Base-by-base conservation (phyloP, 805 yeast genomes). In the Wickerhamiella qilinensis region DNA sequence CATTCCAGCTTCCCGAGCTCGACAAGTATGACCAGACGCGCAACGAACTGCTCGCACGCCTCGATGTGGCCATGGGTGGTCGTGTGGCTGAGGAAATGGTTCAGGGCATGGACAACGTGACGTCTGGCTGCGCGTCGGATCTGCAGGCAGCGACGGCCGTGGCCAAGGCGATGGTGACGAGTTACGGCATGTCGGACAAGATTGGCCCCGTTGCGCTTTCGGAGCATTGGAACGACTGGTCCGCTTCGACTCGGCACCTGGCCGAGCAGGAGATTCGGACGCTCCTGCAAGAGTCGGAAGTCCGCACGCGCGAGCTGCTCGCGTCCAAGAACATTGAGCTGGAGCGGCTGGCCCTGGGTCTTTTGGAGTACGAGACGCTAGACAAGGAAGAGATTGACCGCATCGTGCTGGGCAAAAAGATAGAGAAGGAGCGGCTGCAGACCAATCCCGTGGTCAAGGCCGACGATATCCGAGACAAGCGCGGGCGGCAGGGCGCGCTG, bases 61-160 rank as follows among this genome's bases (percentile, higher is more conserved):
- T 91, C 47, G 98, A 91, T 58, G 98, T 91, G 36, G 85, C 95
- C 57, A 91, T 91, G 98, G 99, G 98, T 43, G 99, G 99, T 46
- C 86, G 86, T 58, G 76, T 85, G 42, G 98, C 98, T 22, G 99
- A 91, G 64, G 96, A 88, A 56, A 65, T 83, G 67, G 69, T 81
- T 36, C 82, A 83, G 54, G 98, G 98, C 2, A 70, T 76, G 34
- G 94, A 83, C 40, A 82, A 86, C 55, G 94, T 91, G 11, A 88
- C 97, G 3, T 74, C 88, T 51, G 98, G 98, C 6, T 91, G 97
- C 63, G 79, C 94, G 1, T 77, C 91, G 8, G 99, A 91, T 59
- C 71, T 91, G 52, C 71, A 78, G 43, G 75, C 70, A 49, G 99
- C 99, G 15, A 91, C 98, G 0, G 68, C 73, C 40, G 85, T 84